A percentile compares a stretch with the other conserved stretches of the same genome.
Conservation (phyloP, 2,329 filamentous ascomycete species). For the Trichoderma sp. region DNA sequence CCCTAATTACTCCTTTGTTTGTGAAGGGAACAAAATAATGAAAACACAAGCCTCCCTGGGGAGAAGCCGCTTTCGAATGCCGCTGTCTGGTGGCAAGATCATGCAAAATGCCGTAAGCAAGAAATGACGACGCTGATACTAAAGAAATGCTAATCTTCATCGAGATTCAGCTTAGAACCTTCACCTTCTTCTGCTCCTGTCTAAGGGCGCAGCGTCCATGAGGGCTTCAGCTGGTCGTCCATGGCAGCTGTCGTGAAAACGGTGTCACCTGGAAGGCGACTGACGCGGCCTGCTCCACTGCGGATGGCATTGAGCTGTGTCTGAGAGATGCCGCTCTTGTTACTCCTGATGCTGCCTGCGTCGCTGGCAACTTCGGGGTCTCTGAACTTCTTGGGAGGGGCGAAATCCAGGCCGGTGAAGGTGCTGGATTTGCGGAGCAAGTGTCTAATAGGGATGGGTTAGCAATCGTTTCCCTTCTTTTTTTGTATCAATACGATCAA, state of each 20-base stretch:
- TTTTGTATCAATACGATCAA: not conserved
- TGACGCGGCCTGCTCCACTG: constrained; percentile 81
- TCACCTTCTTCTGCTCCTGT: not conserved
- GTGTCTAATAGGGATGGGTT: constrained; percentile 51
- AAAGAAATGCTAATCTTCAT: constrained; percentile 15
- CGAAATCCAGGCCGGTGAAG: constrained; percentile 80
- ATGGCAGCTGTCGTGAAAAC: constrained; percentile 77
- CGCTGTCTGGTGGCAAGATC: constrained; percentile 23
- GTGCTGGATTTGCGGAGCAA: constrained; percentile 74
- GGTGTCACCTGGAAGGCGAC: constrained; percentile 76
- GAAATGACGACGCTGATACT: constrained; percentile 26
- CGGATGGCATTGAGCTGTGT: constrained; percentile 72
- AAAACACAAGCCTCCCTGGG: constrained; percentile 21
- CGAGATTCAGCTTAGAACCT: not conserved
- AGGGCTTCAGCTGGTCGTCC: constrained; percentile 59
- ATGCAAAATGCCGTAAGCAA: constrained; percentile 26
- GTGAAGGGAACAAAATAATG: constrained; percentile 31
- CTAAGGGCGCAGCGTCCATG: constrained; percentile 56
- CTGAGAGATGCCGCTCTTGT: constrained; percentile 71
- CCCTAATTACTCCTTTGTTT: constrained; percentile 25
- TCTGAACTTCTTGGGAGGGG: constrained; percentile 73
- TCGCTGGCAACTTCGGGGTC: constrained; percentile 64
- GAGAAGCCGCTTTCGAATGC: constrained; percentile 21
- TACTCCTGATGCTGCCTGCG: constrained; percentile 66
- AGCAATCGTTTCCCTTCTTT: constrained; percentile 33